Base-by-base conservation (phyloP, 192 early-diverging fungal genomes). In the Coemansia brasiliensis region DNA sequence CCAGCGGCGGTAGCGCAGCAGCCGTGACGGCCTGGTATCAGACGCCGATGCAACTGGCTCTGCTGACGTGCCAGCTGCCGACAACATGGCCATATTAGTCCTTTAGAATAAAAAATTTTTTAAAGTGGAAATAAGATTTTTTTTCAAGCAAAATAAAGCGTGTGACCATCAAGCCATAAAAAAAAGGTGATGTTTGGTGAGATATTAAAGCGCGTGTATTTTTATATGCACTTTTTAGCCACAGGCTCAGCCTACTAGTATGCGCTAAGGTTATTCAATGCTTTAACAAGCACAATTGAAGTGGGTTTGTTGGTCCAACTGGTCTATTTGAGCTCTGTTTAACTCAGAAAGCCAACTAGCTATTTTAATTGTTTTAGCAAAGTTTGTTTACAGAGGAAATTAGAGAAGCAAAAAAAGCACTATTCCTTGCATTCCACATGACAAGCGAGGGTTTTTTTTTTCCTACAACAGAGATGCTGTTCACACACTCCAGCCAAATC, bases 1-100 rank as follows among this genome's bases (percentile, higher is more conserved):
- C 68, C 68, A 71, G 24, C 52, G 56, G 1, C 68, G 68, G 52
- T 45, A 71, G 22, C 68, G 61, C 11, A 41, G 29, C 20, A 69
- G 41, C 18, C 65, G 43, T 16, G 54, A 39, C 10, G 41, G 43
- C 18, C 56, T 15, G 15, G 26, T 37, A 32, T 59, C 57, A 38
- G 57, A 26, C 9, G 46, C 18, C 44, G 57, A 5, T 17, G 37
- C 46, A 13, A 45, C 40, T 37, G 45, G 48, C 38, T 50, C 58
- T 22, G 57, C 3, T 15, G 43, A 27, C 3, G 32, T 43, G 18
- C 44, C 57, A 20, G 25, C 55, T 29, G 55, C 43, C 37, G 65
- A 48, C 20, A 54, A 38, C 22, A 38, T 67, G 8, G 49, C 64
- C 55, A 56, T 32, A n/a, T n/a, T n/a, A n/a, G n/a, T n/a, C n/a